Conservation (phyloP, 2,329 filamentous ascomycete species). For the Claviceps fusiformis region DNA sequence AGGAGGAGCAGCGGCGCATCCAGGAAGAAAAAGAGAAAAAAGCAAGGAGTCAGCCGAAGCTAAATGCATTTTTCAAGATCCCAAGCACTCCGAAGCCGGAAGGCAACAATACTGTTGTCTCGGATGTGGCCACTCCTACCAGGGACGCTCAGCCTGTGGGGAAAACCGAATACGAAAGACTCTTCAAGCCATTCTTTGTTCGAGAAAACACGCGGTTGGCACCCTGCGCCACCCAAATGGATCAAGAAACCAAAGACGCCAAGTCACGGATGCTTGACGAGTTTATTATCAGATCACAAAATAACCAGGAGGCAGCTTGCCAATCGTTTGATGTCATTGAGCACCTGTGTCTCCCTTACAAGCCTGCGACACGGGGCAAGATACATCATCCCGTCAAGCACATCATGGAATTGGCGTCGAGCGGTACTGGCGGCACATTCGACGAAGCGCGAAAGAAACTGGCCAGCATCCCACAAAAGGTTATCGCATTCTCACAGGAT, state of each 20-base stretch:
- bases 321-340: constrained; percentile 29
- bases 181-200: constrained; percentile 72
- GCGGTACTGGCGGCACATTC: constrained; percentile 20
- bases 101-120: constrained; percentile 18
- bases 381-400: constrained; percentile 41
- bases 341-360: constrained; percentile 31
- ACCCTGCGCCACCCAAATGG: constrained; percentile 40
- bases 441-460: constrained; percentile 27
- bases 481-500: constrained; percentile 47
- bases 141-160: constrained; percentile 14
- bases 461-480: constrained; percentile 46
- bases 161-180: constrained; percentile 48
- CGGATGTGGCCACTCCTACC: constrained; percentile 16
- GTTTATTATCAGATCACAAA: constrained; percentile 32
- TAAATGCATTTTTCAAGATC: constrained; percentile 31
- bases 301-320: constrained; percentile 23
- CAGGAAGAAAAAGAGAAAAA: constrained; percentile 35
- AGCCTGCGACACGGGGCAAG: constrained; percentile 29
- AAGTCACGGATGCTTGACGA: constrained; percentile 41
- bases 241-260: constrained; percentile 38
- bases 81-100: constrained; percentile 27
- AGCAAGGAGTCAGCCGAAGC: constrained; percentile 31
- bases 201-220: constrained; percentile 63
- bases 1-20: constrained; percentile 28
- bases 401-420: constrained; percentile 43